Evolutionary conservation across 352 stramenopile species (phyloP).

Genomic region (Phytophthora multivora): DNA sequence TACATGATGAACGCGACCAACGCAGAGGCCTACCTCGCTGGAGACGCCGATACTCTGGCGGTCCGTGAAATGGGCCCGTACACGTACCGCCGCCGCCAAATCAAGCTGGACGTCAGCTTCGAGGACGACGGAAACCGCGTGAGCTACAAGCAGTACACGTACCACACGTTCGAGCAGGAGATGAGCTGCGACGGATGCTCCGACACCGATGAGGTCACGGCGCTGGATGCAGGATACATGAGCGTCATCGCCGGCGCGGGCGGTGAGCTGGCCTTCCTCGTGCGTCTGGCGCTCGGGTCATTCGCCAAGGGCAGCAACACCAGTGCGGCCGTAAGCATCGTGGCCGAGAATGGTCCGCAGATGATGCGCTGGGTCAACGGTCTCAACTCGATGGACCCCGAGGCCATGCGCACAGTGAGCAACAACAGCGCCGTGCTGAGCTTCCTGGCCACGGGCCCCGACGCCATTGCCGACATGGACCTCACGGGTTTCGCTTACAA

Average conservation of each 20-base stretch:
- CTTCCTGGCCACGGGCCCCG: slow-evolving; percentile 43
- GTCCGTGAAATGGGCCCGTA: slow-evolving; percentile 69
- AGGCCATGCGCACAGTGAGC: slow-evolving; percentile 45
- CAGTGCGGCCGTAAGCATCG: slow-evolving; percentile 28
- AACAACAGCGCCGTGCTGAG: slow-evolving; percentile 39
- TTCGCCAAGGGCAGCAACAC: slow-evolving; percentile 44
- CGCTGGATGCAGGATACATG: slow-evolving; percentile 67
- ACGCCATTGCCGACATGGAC: slow-evolving; percentile 42
- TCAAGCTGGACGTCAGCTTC: slow-evolving; percentile 62
- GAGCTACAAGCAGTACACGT: slow-evolving; percentile 72
- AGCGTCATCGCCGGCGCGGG: slow-evolving; percentile 70
- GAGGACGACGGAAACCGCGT: slow-evolving; percentile 47
- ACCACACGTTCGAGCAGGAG: slow-evolving; percentile 58
- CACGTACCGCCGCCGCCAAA: slow-evolving; percentile 62
- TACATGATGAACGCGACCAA: slow-evolving; percentile 54
- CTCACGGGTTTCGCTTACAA: slow-evolving; percentile 59
- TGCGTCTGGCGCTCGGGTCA: slow-evolving; percentile 49
- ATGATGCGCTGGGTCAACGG: slow-evolving; percentile 77
- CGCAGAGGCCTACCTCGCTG: slow-evolving; percentile 48
- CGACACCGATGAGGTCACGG: slow-evolving; percentile 53
- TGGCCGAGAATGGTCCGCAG: slow-evolving; percentile 50
- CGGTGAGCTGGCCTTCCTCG: slow-evolving; percentile 63
- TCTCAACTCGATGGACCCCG: slow-evolving; percentile 60
- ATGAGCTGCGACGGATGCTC: slow-evolving; percentile 57
- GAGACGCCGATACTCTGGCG: slow-evolving; percentile 53